Percentiles rank a stretch among this genome's conserved stretches.
These are phyloP conservation scores for Daldinia bambusicola DNA, from an alignment of 495 filamentous ascomycete species.

Conservation along the genomic window DNA sequence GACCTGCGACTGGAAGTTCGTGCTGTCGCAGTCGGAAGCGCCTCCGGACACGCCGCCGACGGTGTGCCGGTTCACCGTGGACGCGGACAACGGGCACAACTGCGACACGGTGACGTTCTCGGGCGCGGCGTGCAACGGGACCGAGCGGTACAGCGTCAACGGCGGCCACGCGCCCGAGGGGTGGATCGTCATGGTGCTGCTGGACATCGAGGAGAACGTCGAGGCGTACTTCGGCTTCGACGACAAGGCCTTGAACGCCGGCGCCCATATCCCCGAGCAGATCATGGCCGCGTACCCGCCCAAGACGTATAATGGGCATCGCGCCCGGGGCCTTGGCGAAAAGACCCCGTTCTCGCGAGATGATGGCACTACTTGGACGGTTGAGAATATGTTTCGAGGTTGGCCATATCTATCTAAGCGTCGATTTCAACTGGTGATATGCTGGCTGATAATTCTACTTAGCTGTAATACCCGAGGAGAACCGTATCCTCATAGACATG, in stretches of 20 bases:
- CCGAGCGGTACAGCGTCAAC: neutral
- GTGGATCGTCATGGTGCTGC: slow-evolving; percentile 4
- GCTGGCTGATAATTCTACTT: neutral
- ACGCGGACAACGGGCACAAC: neutral
- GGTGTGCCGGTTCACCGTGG: slow-evolving; percentile 1
- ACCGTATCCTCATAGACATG: slow-evolving; percentile 9
- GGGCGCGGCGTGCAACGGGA: neutral
- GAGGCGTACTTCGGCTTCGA: slow-evolving; percentile 13
- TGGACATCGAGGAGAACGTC: neutral
- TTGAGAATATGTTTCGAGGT: slow-evolving; percentile 12
- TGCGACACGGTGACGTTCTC: slow-evolving; percentile 1
- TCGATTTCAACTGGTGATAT: neutral
- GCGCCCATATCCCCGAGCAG: slow-evolving; percentile 9
- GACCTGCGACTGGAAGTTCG: slow-evolving; percentile 4
- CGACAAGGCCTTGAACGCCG: neutral
- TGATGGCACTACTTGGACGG: neutral
- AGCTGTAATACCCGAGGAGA: neutral
- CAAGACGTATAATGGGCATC: neutral
- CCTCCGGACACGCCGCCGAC: neutral
- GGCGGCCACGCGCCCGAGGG: slow-evolving; percentile 6
- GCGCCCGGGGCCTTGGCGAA: neutral
- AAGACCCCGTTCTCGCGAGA: neutral
- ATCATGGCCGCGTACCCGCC: neutral
- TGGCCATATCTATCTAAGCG: neutral
- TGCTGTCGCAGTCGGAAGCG: neutral